These are phyloP conservation scores for Avena eriantha DNA, from an alignment of 176 grass and related monocot species.

Conservation along the genomic window DNA sequence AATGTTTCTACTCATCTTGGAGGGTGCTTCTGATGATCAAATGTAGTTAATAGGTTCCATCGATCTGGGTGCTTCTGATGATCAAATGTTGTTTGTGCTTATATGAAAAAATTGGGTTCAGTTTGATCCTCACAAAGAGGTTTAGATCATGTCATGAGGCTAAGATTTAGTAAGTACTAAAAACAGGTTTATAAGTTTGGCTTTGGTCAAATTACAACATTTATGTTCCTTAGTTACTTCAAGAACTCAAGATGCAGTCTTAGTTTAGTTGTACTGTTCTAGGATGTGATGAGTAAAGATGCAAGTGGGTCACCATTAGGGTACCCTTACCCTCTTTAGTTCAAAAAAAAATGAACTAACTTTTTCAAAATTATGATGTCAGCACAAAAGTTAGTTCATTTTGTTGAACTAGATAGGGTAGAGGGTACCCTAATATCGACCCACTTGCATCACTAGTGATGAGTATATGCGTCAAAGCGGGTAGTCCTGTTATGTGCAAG, in stretches of 20 bases:
- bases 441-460: neutral
- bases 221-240: conserved; percentile 17
- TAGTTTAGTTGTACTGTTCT: conserved; percentile 26
- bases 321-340: too few species aligned
- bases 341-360: too few species aligned
- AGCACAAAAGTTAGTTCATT: too few species aligned
- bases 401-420: too few species aligned
- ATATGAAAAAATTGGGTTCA: conserved; percentile 10
- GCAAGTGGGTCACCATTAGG: too few species aligned
- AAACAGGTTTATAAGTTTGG: neutral
- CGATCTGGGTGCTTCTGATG: conserved; percentile 22
- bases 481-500: neutral
- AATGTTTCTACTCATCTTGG: conserved; percentile 15
- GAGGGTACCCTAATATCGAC: too few species aligned
- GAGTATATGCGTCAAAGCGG: neutral
- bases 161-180: conserved; percentile 34
- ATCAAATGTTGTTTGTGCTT: conserved; percentile 1
- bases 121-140: neutral
- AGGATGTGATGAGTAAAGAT: too few species aligned
- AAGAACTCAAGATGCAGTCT: conserved; percentile 5
- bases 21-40: conserved; percentile 12
- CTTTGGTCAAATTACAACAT: conserved; percentile 2
- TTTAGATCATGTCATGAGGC: neutral
- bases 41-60: neutral
- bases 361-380: too few species aligned